phyloP scores from a whole-genome alignment of 78 protist species.

The Chrysochromulina parva region DNA sequence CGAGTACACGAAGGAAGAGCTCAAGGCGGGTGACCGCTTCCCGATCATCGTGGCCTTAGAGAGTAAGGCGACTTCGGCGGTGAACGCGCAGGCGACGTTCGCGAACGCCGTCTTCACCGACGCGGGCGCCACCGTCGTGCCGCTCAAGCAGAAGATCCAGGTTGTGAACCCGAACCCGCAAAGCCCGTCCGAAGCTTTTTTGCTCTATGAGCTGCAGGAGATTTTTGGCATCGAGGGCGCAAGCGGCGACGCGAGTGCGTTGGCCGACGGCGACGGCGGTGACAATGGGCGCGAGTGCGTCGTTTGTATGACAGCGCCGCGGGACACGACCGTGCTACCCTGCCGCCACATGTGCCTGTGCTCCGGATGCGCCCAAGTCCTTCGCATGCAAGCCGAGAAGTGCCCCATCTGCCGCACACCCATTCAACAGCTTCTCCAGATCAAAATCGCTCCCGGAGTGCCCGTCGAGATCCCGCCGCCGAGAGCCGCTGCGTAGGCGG shows the following conservation, averaged over 20 bases:
- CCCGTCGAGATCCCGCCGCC: too few species aligned
- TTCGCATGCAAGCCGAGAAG: conserved; percentile 50
- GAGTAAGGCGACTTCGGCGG: not conserved
- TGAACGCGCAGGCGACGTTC: conserved; percentile 38
- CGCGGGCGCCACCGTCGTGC: not conserved
- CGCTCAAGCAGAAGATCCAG: conserved; percentile 53
- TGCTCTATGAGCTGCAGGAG: conserved; percentile 47
- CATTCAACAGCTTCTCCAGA: conserved; percentile 37
- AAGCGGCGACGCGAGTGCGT: too few species aligned
- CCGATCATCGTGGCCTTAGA: conserved; percentile 35
- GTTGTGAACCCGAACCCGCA: not conserved
- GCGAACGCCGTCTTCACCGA: not conserved
- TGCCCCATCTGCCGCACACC: conserved; percentile 69
- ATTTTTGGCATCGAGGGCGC: conserved; percentile 44
- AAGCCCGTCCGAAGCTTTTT: too few species aligned
- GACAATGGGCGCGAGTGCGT: not conserved
- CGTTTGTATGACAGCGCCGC: conserved; percentile 12
- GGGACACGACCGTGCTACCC: conserved; percentile 79
- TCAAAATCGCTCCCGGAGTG: not conserved
- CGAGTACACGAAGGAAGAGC: not conserved
- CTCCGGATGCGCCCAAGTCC: conserved; percentile 62
- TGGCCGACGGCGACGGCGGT: not conserved
- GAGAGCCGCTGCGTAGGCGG: too few species aligned
- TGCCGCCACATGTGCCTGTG: conserved; percentile 90
- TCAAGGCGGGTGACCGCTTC: not conserved